These are phyloP conservation scores for Tricholoma matsutake DNA, from an alignment of 768 basidiomycete genomes.

Conservation along the genomic window DNA sequence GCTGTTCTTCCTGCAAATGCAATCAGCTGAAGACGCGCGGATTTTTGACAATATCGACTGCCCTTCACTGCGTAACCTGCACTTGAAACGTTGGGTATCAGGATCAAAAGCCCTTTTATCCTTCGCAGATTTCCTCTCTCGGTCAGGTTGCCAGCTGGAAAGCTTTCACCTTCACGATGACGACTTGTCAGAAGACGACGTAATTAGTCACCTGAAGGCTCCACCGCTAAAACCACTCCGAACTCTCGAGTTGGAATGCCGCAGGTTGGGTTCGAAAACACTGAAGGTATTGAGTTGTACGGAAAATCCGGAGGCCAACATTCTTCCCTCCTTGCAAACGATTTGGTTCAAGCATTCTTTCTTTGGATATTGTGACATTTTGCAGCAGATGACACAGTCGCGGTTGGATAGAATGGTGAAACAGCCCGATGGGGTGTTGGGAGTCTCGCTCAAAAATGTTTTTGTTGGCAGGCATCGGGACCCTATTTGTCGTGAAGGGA, in stretches of 20 bases:
- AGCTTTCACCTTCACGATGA: constrained; percentile 2
- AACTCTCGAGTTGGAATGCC: constrained; percentile 4
- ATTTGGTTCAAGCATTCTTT: neutral
- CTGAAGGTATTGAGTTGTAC: neutral
- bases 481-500: neutral
- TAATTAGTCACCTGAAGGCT: neutral
- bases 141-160: neutral
- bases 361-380: neutral
- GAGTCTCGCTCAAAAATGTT: neutral
- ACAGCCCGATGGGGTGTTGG: neutral
- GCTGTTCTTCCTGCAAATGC: neutral
- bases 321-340: neutral
- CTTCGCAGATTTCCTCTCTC: neutral
- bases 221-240: neutral
- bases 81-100: neutral
- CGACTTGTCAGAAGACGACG: neutral
- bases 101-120: neutral
- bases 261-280: neutral
- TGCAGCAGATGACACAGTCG: neutral
- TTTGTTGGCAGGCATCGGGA: neutral
- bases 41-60: neutral
- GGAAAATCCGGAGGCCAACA: neutral
- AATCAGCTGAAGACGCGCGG: neutral
- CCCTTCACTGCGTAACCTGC: neutral
- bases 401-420: neutral